Evolutionary conservation across 768 basidiomycete species (phyloP).

Genomic region (Tulasnella sp.): DNA sequence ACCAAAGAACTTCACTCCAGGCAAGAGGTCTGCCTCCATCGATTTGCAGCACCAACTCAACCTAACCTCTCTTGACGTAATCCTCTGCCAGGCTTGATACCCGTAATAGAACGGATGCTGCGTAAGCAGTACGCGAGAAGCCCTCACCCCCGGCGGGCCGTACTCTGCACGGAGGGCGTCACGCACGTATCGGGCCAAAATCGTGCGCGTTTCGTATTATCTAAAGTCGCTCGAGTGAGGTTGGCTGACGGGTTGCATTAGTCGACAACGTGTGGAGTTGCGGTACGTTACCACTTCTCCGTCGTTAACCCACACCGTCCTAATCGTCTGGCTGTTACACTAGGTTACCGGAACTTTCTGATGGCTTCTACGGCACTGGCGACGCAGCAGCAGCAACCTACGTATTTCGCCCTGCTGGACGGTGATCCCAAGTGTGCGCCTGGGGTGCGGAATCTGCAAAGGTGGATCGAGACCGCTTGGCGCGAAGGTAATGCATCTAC

Average conservation of each 20-base stretch:
- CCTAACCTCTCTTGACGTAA: background rate
- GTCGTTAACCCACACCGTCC: background rate
- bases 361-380: conserved; percentile 66
- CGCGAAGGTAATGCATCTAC: conserved; percentile 34
- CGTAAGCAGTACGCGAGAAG: conserved; percentile 40
- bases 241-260: background rate
- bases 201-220: conserved; percentile 28
- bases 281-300: conserved; percentile 32
- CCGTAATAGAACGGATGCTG: conserved; percentile 45
- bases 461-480: conserved; percentile 78
- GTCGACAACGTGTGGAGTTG: conserved; percentile 58
- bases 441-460: conserved; percentile 60
- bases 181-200: conserved; percentile 46
- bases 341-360: conserved; percentile 69
- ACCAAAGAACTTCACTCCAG: conserved; percentile 49
- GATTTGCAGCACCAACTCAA: background rate
- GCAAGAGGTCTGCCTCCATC: conserved; percentile 27
- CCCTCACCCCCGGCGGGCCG: conserved; percentile 37
- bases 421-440: conserved; percentile 31
- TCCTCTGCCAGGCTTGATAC: conserved; percentile 43
- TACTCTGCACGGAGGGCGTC: conserved; percentile 47
- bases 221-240: background rate
- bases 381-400: conserved; percentile 46
- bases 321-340: background rate
- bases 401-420: conserved; percentile 51